Evolutionary conservation across 495 filamentous ascomycete genomes (phyloP), one percentile per base, ranked within the genome.

Genomic region (Patellaria atrata): DNA sequence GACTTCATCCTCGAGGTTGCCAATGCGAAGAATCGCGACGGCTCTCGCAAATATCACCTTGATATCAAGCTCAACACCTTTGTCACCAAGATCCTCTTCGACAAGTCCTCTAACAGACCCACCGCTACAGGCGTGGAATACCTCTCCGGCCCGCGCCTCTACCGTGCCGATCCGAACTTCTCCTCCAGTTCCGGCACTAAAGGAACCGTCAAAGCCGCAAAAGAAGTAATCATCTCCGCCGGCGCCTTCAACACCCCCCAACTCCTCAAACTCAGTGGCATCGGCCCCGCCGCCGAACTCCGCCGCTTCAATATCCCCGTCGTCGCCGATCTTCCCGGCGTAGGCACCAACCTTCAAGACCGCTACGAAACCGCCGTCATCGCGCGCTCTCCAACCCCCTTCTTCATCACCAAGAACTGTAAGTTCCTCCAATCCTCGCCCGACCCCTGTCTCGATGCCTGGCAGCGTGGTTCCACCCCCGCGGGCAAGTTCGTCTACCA

Each of bases 331-430:
- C 55, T 70, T 0, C 71, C 71, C 0, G 71, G 67, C 9, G 75
- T 80, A 0, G 77, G 77, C 24, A 58, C 59, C n/a, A 80, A 80
- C 50, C 55, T 80, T 1, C 72, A 78, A 35, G 72, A 79, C 43
- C 71, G 70, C 49, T 70, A 73, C 47, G 73, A 77, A 37, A 61
- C 56, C 15, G 45, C 56, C 21, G 61, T 75, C 4, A 57, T 61
- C 21, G 65, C 55, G 30, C 52, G 60, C 1, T 50, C 56, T 9
- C 58, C 20, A 33, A 27, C 4, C 13, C 51, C 65, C 46, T 67
- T 61, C 38, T 44, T 51, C 0, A 48, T 58, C 0, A 51, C 67
- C 17, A 35, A 52, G 8, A 60, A 58, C 22, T 75, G 70, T 51
- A 69, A 65, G 3, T 57, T 65, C 47, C 44, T 58, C 39, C 41